Evolutionary conservation across 306 rosid genomes (phyloP), one percentile per base, ranked within the genome.

Genomic region (Oxytropis ochrocephala): DNA sequence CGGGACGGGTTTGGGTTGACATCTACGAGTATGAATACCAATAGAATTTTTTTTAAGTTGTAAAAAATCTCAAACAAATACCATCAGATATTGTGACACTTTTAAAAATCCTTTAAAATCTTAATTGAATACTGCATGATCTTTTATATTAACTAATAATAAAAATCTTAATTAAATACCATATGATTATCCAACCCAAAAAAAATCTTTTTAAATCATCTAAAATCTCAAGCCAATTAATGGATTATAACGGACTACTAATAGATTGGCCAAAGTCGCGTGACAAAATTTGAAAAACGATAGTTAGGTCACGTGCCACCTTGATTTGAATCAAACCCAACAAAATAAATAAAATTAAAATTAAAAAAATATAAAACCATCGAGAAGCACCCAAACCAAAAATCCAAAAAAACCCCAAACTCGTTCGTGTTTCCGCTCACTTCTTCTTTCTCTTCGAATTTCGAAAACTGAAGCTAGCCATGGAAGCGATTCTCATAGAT

Each of bases 401-500:
- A 29, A 63, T 74, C 21, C 10, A 64, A 58, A 46, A 46, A 56
- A 46, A 56, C 52, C 65, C 72, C 24, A 4, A 59, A 59, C 46
- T 7, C 59, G 24, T 5, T 5, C n/a, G 12, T 4, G 32, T 56
- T 32, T 53, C 17, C 43, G n/a, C 57, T 66, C 17, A 47, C 44
- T 58, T 48, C 74, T 10, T 39, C 10, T 51, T 70, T 44, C 57
- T 66, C 19, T 14, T 51, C n/a, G n/a, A n/a, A n/a, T 24, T 2
- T 33, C 42, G 38, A 21, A 62, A 51, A 17, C 60, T 43, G 46
- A 74, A 47, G 69, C 11, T 9, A 17, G 8, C 75, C 80, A 94
- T 94, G 99, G 97, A 94, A 79, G 84, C 88, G 53, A 83, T 91
- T 60, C 96, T 94, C 78, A 42, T 73, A 9, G 92, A 91, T 83